Conservation (phyloP, 768 basidiomycete genomes). For the Podaxis pistillaris region DNA sequence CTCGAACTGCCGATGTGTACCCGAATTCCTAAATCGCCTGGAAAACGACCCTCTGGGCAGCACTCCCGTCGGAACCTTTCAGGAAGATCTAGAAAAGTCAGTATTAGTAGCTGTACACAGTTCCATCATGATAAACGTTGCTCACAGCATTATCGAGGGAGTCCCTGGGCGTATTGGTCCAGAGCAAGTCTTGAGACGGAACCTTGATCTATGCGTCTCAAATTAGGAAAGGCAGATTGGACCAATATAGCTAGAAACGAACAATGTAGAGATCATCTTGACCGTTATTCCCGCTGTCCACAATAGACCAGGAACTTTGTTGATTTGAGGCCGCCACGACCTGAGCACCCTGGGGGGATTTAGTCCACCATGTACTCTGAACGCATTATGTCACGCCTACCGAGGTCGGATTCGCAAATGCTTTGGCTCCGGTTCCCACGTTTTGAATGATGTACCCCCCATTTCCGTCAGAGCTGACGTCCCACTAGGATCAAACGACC, state of each 20-base stretch:
- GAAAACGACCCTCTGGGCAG: neutral
- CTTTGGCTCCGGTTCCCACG: constrained; percentile 1
- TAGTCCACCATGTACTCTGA: neutral
- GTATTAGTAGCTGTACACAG: neutral
- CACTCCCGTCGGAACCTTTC: neutral
- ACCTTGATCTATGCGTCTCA: neutral
- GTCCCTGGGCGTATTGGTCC: constrained; percentile 6
- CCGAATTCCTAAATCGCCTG: neutral
- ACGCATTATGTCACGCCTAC: neutral
- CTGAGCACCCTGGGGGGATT: neutral
- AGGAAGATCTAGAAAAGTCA: neutral
- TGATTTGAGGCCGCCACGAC: constrained; percentile 6
- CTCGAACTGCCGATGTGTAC: neutral
- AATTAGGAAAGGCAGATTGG: neutral
- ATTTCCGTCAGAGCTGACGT: constrained; percentile 1
- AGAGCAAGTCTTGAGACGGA: constrained; percentile 6
- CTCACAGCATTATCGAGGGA: constrained; percentile 2
- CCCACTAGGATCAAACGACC: neutral
- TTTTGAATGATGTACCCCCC: constrained; percentile 9
- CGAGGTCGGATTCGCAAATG: neutral
- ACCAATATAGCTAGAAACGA: neutral
- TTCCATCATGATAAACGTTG: neutral
- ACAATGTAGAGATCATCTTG: constrained; percentile 4
- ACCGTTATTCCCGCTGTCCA: neutral
- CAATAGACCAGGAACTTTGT: constrained; percentile 9